Conservation (phyloP, 108 stramenopile species). For the Nitzschia sp. region DNA sequence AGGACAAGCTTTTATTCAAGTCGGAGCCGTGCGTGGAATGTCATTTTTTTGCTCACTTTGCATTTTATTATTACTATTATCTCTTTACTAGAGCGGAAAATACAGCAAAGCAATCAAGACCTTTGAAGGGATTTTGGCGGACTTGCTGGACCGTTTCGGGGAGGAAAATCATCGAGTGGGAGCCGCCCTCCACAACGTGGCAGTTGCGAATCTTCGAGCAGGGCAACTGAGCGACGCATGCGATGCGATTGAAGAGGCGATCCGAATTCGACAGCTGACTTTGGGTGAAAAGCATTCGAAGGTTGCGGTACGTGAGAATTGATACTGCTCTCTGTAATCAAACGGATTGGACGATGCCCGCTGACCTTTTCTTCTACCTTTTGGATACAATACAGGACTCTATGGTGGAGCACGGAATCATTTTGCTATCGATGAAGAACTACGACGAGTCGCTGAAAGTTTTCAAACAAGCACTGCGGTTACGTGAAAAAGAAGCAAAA, state of each 20-base stretch:
- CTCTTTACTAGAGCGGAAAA: slow-evolving; percentile 38
- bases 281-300: slow-evolving; percentile 48
- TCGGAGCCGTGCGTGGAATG: too few relatives aligned
- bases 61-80: not conserved
- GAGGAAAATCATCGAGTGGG: slow-evolving; percentile 55
- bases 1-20: slow-evolving; percentile 2
- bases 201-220: slow-evolving; percentile 58
- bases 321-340: too few relatives aligned
- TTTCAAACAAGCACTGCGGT: slow-evolving; percentile 49
- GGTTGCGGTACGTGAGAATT: slow-evolving; percentile 53
- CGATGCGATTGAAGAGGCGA: slow-evolving; percentile 68
- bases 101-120: slow-evolving; percentile 45
- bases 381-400: slow-evolving; percentile 37
- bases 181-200: slow-evolving; percentile 68
- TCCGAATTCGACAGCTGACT: slow-evolving; percentile 50
- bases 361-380: too few relatives aligned
- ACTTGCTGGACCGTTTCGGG: slow-evolving; percentile 44
- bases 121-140: slow-evolving; percentile 58
- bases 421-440: slow-evolving; percentile 57
- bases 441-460: slow-evolving; percentile 47
- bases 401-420: slow-evolving; percentile 66
- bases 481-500: slow-evolving; percentile 41
- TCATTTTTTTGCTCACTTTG: not conserved
- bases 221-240: slow-evolving; percentile 57
- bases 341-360: too few relatives aligned